Evolutionary conservation across 805 yeast species (phyloP), one percentile per base, ranked within the genome.

Genomic region (Saturnispora quitensis): DNA sequence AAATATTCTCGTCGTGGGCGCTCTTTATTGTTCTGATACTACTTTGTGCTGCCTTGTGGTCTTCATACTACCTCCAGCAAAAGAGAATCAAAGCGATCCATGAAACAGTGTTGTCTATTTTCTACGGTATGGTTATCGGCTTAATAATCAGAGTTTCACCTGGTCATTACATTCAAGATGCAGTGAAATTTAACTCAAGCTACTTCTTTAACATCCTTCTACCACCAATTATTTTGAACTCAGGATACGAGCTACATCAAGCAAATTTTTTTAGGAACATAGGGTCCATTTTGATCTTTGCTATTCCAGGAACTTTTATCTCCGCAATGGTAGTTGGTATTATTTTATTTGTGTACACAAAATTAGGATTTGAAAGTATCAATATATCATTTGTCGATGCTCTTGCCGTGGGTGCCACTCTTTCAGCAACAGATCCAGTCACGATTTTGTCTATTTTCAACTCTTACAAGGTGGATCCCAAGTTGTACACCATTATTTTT

Each of bases 351-450:
- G 72, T 90, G 24, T 93, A 97, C 95, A 88, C 99, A 0, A 79
- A 88, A 6, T 66, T 93, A 60, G 98, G 99, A 1, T 68, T 95
- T 20, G 99, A 93, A 63, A 88, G 91, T 42, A 80, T 93, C 40
- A 72, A 82, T 56, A 80, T 93, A 51, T 91, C 96, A 48, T 89
- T 91, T 69, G 96, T 93, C n/a, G 97, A 91, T 67, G 97, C 98
- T 0, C 74, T 93, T 51, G 91, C 97, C 0, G 96, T 93, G 17
- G 99, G 99, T 24, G 99, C 99, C 2, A 91, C 99, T 0, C 76
- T 93, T 43, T 88, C 96, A 2, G 99, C 99, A 20, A 93, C 99
- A 2, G 99, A 93, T 67, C 99, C 99, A 0, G 97, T 93, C 31
- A 93, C 99, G 1, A 91, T 93, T 62, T 71, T 93, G 59, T 89